Evolutionary conservation across 129 eudicot species (phyloP).

Genomic region (Arctium lappa): DNA sequence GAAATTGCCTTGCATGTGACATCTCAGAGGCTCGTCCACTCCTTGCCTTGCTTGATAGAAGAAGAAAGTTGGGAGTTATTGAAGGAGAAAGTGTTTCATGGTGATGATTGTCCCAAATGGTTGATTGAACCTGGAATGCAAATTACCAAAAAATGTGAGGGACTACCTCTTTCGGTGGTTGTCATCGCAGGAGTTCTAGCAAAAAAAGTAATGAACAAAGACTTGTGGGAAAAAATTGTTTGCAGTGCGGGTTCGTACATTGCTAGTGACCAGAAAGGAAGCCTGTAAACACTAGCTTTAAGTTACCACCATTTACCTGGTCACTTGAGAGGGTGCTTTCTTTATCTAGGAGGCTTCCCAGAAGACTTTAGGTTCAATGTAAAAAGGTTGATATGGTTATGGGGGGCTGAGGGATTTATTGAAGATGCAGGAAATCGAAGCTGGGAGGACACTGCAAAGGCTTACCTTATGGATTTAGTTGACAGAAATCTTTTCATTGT

Average conservation of each 20-base stretch:
- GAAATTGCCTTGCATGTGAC: conserved; percentile 11
- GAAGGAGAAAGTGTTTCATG: neutral
- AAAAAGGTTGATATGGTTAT: conserved; percentile 18
- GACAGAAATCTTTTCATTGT: conserved; percentile 18
- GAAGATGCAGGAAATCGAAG: neutral
- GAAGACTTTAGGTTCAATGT: conserved; percentile 14
- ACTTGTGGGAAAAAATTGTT: neutral
- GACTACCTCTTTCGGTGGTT: conserved; percentile 22
- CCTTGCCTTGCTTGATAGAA: neutral
- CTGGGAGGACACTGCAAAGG: conserved; percentile 29
- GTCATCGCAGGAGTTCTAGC: conserved; percentile 30
- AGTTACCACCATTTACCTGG: conserved; percentile 35
- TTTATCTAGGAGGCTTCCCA: too few species aligned
- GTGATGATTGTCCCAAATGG: conserved; percentile 11
- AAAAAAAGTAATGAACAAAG: neutral
- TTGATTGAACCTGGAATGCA: conserved; percentile 12
- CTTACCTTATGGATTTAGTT: conserved; percentile 27
- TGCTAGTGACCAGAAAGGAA: neutral
- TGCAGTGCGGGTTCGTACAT: conserved; percentile 14
- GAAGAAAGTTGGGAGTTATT: conserved; percentile 33
- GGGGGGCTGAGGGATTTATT: conserved; percentile 39
- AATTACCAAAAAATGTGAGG: conserved; percentile 4
- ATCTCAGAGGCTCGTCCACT: neutral
- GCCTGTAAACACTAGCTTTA: conserved; percentile 15
- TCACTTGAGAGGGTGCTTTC: conserved; percentile 8